Evolutionary conservation across 2,329 filamentous ascomycete species (phyloP).

Genomic region (Alternaria sp.): DNA sequence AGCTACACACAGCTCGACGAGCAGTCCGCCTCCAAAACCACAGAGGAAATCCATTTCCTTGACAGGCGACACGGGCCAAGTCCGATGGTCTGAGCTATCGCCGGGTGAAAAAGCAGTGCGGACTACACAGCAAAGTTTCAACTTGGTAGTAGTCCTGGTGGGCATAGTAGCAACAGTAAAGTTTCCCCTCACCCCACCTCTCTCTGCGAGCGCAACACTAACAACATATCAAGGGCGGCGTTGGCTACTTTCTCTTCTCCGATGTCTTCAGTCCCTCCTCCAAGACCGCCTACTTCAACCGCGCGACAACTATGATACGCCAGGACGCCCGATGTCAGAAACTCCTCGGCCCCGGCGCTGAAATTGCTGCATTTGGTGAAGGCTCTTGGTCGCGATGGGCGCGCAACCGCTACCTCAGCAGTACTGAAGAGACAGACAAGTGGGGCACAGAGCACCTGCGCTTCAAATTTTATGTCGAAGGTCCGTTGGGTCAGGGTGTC

Average conservation of each 20-base stretch:
- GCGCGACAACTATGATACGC: constrained; percentile 80
- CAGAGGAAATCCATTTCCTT: constrained; percentile 78
- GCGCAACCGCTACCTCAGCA: constrained; percentile 66
- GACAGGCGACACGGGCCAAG: constrained; percentile 83
- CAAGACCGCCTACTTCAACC: constrained; percentile 88
- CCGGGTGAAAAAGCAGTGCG: constrained; percentile 79
- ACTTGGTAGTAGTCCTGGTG: constrained; percentile 78
- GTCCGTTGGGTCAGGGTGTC: constrained; percentile 74
- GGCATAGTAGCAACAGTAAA: constrained; percentile 79
- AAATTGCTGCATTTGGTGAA: constrained; percentile 84
- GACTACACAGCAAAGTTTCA: constrained; percentile 89
- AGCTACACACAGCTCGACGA: constrained; percentile 40
- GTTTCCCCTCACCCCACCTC: not conserved
- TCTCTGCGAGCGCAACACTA: constrained; percentile 4
- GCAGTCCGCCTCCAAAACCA: constrained; percentile 49
- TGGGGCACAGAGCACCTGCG: constrained; percentile 80
- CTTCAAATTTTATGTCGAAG: constrained; percentile 87
- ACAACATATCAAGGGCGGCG: constrained; percentile 66
- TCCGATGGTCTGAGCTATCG: constrained; percentile 82
- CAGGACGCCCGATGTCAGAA: constrained; percentile 74
- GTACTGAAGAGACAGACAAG: constrained; percentile 72
- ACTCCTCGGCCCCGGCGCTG: constrained; percentile 74
- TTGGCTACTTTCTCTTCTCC: constrained; percentile 59
- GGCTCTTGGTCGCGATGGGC: constrained; percentile 84
- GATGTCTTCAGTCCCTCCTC: constrained; percentile 67